Evolutionary conservation across 805 yeast species (phyloP), one percentile per base, ranked within the genome.

Genomic region (Metschnikowia arizonensis): DNA sequence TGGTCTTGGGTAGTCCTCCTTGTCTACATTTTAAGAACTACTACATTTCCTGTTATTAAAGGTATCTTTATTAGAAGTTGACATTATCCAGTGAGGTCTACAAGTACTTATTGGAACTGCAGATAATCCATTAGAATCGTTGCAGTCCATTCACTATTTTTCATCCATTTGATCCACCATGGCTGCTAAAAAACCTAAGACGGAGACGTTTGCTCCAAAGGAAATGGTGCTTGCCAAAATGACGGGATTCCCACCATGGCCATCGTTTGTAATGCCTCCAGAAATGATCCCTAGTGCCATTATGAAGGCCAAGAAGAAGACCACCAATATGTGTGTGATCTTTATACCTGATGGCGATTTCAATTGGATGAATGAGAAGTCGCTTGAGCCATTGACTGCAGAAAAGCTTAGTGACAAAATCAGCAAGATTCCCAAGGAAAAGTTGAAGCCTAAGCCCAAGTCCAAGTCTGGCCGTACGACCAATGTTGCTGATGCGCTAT

Each of bases 161-260:
- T n/a, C n/a, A n/a, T n/a, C n/a, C n/a, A n/a, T n/a, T 21, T 21
- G 24, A 21, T 21, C 12, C 32, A 44, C 21, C 5, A 69, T 67
- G 73, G 64, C 70, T 12, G 72, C 70, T 25, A 67, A 60, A 44
- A 65, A 55, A 41, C 38, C 46, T 33, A 56, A 47, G 38, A 43
- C 47, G 45, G 46, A 42, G 26, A 47, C 50, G 29, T 61, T 63
- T 41, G 54, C 56, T 33, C 65, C 72, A 11, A 63, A 63, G 42
- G 72, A 66, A 40, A 55, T 68, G 55, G 78, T 75, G 6, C 59
- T 72, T 45, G 72, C 77, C 39, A 73, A 72, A 47, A 66, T 72
- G 69, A 63, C 66, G 12, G 66, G 72, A 15, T 74, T 62, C 52
- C 73, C 76, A 1, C 68, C 72, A 12, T 75, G 80, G 80, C 80